These are phyloP conservation scores for Apiospora pterosperma DNA, from an alignment of 2,329 filamentous ascomycete genomes.

Conservation along the genomic window DNA sequence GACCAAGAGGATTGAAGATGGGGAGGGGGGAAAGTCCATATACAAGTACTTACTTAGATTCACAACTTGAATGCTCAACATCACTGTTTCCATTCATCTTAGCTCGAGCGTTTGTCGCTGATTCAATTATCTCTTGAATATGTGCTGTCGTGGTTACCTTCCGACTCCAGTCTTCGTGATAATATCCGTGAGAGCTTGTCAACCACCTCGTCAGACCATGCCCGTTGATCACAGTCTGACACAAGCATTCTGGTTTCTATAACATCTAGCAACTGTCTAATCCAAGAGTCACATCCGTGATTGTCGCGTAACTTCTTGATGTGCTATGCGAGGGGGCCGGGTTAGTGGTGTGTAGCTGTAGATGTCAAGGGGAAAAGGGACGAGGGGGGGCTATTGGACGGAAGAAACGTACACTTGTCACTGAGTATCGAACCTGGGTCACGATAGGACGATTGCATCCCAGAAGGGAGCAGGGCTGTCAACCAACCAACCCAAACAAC, in stretches of 20 bases:
- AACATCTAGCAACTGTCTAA: not conserved
- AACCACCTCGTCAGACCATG: not conserved
- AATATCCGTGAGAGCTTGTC: not conserved
- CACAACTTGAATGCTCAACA: not conserved
- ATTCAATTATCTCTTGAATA: not conserved
- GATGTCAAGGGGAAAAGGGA: too few relatives aligned
- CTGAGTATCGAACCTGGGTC: not conserved
- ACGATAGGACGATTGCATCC: not conserved
- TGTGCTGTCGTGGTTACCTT: not conserved
- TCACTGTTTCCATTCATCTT: not conserved
- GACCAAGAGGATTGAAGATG: not conserved
- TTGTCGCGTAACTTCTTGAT: not conserved
- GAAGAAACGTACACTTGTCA: not conserved
- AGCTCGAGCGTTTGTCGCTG: not conserved
- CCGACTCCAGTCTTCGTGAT: not conserved
- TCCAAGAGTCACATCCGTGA: not conserved
- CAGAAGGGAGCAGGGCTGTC: too few relatives aligned
- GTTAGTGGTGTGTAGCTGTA: not conserved
- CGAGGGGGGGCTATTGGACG: not conserved
- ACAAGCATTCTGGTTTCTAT: not conserved
- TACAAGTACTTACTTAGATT: too few relatives aligned
- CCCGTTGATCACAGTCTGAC: not conserved
- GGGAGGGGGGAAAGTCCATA: too few relatives aligned
- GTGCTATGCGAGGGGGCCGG: not conserved
- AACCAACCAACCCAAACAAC: too few relatives aligned